Evolutionary conservation across 805 yeast species (phyloP).

Genomic region (Candida suzukii): DNA sequence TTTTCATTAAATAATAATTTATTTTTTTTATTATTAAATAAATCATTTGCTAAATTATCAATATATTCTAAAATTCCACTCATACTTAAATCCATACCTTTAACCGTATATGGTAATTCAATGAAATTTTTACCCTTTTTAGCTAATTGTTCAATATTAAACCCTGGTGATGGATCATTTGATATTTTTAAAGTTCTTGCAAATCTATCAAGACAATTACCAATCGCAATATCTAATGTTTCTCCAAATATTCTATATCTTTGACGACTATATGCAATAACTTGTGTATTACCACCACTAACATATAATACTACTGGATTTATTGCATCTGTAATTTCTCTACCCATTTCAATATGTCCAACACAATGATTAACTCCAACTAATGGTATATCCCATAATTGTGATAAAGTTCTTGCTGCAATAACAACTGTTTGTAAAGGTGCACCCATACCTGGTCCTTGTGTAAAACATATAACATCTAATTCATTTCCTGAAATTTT

Average conservation of each 20-base stretch:
- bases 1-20: constrained; percentile 31
- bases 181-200: constrained; percentile 86
- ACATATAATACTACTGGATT: constrained; percentile 96
- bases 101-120: constrained; percentile 89
- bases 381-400: constrained; percentile 75
- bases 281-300: constrained; percentile 98
- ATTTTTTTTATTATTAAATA: constrained; percentile 42
- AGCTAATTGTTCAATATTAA: constrained; percentile 92
- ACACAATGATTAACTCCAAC: constrained; percentile 96
- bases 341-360: constrained; percentile 98
- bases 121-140: constrained; percentile 58
- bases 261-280: constrained; percentile 92
- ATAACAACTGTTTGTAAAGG: constrained; percentile 90
- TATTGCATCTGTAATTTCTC: constrained; percentile 96
- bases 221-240: constrained; percentile 94
- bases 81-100: constrained; percentile 98
- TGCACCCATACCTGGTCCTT: constrained; percentile 99
- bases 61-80: constrained; percentile 87
- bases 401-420: constrained; percentile 81
- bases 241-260: constrained; percentile 98
- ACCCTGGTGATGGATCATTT: constrained; percentile 95
- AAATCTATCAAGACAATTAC: constrained; percentile 93
- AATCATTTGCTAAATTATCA: constrained; percentile 71
- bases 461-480: constrained; percentile 87
- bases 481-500: constrained; percentile 39